Evolutionary conservation across 2,329 filamentous ascomycete species (phyloP).

Genomic region (Lecanoromycetidae sp.): DNA sequence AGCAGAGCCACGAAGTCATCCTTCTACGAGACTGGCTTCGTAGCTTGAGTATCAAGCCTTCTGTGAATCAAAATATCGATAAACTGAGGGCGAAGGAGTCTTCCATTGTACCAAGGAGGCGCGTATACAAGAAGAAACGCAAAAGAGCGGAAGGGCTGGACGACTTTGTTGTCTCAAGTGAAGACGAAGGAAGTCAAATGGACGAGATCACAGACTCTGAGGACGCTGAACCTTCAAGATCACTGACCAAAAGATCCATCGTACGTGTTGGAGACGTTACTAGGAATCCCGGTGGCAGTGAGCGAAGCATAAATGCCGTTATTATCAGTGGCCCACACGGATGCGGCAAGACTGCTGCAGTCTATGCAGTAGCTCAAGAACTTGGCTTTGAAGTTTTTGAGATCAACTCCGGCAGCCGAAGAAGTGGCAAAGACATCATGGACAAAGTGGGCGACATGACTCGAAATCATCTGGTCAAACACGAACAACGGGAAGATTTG

Average conservation of each 20-base stretch:
- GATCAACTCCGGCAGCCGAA: slow-evolving; percentile 70
- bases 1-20: slow-evolving; percentile 55
- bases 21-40: slow-evolving; percentile 72
- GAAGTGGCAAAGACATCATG: slow-evolving; percentile 78
- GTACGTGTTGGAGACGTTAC: slow-evolving; percentile 32
- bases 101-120: slow-evolving; percentile 17
- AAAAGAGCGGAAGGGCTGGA: slow-evolving; percentile 61
- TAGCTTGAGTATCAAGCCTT: slow-evolving; percentile 61
- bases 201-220: slow-evolving; percentile 56
- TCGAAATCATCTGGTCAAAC: slow-evolving; percentile 72
- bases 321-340: slow-evolving; percentile 80
- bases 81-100: slow-evolving; percentile 24
- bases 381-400: slow-evolving; percentile 91
- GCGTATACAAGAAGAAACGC: slow-evolving; percentile 46
- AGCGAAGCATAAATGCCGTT: slow-evolving; percentile 51
- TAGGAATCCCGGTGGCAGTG: neutral
- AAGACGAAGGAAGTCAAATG: slow-evolving; percentile 60
- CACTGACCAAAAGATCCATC: slow-evolving; percentile 40
- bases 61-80: slow-evolving; percentile 48
- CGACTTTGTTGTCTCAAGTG: slow-evolving; percentile 67
- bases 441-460: slow-evolving; percentile 96
- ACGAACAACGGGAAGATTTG: slow-evolving; percentile 24
- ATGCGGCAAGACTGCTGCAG: slow-evolving; percentile 83
- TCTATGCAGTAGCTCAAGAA: slow-evolving; percentile 85
- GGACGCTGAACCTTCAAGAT: slow-evolving; percentile 24